Conservation (phyloP, 2,329 filamentous ascomycete species). For the Aureobasidium musti region DNA sequence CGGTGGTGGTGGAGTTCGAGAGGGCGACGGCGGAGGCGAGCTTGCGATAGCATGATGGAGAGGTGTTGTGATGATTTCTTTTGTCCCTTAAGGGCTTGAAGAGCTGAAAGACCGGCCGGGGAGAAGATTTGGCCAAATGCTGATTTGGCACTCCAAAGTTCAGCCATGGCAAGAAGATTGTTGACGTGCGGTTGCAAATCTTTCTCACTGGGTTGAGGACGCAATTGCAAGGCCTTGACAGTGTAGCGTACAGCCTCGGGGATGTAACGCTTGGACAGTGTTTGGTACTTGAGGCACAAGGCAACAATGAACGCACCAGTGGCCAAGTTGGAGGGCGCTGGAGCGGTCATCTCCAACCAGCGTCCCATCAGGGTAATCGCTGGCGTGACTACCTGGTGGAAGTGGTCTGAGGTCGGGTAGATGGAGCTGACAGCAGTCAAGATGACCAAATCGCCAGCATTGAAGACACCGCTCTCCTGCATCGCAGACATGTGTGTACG, state of each 20-base stretch:
- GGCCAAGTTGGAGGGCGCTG: slow-evolving; percentile 66
- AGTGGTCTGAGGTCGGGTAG: slow-evolving; percentile 95
- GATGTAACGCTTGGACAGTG: slow-evolving; percentile 79
- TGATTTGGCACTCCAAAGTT: slow-evolving; percentile 71
- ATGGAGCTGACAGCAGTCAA: slow-evolving; percentile 80
- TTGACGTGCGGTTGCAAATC: slow-evolving; percentile 64
- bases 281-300: slow-evolving; percentile 79
- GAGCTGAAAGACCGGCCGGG: slow-evolving; percentile 51
- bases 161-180: slow-evolving; percentile 67
- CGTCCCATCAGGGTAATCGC: slow-evolving; percentile 81
- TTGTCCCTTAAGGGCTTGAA: slow-evolving; percentile 38
- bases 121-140: slow-evolving; percentile 79
- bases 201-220: slow-evolving; percentile 36
- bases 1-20: slow-evolving; percentile 87
- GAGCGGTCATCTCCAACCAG: slow-evolving; percentile 76
- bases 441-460: slow-evolving; percentile 74
- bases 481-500: slow-evolving; percentile 67
- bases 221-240: slow-evolving; percentile 66
- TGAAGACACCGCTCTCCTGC: slow-evolving; percentile 56
- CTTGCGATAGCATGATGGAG: slow-evolving; percentile 60
- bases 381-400: slow-evolving; percentile 91
- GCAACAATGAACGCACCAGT: slow-evolving; percentile 78
- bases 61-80: slow-evolving; percentile 63
- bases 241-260: slow-evolving; percentile 85
- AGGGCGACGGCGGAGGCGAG: slow-evolving; percentile 69